Evolutionary conservation across 805 yeast species (phyloP), one percentile per base, ranked within the genome.

Genomic region (Kregervanrija pseudodelftensis): DNA sequence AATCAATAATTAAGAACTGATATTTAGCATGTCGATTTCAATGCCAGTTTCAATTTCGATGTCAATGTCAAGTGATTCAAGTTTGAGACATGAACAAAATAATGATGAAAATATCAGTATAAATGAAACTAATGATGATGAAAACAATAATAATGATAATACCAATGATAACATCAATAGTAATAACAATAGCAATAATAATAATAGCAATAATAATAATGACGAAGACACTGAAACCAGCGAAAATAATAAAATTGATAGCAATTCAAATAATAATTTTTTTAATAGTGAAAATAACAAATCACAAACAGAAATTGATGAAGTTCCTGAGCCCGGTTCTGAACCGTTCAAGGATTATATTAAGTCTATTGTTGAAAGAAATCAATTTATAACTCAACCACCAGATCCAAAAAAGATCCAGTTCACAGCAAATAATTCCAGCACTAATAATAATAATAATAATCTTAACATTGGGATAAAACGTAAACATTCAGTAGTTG

Each of bases 271-370:
- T 22, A 22, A 22, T 22, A 22, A 22, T 7, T 22, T 22, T 22
- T 22, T 22, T 7, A 22, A 22, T 22, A 22, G 28, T 13, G 22
- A 11, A 8, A n/a, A 36, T 17, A 22, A n/a, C 12, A 28, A 39
- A 15, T 39, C 39, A 15, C 35, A 39, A n/a, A 15, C 42, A 14
- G 16, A 42, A 17, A 33, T 28, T 11, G 17, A 28, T 36, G 48
- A 42, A 22, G 42, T 45, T 22, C 38, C 17, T 33, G 49, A 40
- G 36, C 39, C 43, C 36, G 49, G 42, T 10, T 42, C 43, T 39
- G 53, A 50, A 33, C 46, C 53, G 3, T 50, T 50, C 37, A 50
- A 43, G 35, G 49, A 45, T 14, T 50, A 50, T 34, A 41, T 50
- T n/a, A 50, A 50, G 36, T 43, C 51, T 3, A 50, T 50, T 8